Conservation (phyloP, 805 yeast genomes). For the Lachancea sp. region DNA sequence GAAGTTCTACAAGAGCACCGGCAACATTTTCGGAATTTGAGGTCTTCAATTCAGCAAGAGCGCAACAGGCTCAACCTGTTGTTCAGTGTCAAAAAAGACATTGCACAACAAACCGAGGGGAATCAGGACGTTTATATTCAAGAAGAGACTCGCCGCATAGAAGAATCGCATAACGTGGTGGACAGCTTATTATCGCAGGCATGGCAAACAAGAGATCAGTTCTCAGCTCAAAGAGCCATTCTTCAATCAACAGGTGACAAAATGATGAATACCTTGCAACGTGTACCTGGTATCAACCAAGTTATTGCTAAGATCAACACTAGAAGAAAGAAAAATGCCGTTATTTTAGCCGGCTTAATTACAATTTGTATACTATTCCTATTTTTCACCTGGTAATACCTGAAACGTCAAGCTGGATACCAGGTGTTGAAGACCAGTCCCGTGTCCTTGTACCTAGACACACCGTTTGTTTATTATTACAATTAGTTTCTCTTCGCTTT, state of each 20-base stretch:
- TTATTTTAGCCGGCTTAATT: slow-evolving; percentile 72
- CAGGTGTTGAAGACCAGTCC: too few species aligned
- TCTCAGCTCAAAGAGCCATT: slow-evolving; percentile 60
- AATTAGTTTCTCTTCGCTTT: slow-evolving; percentile 1
- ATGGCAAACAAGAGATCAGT: slow-evolving; percentile 81
- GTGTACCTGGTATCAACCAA: slow-evolving; percentile 77
- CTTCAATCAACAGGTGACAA: slow-evolving; percentile 59
- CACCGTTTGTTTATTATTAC: slow-evolving; percentile 4
- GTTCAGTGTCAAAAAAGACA: slow-evolving; percentile 71
- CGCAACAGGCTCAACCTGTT: slow-evolving; percentile 70
- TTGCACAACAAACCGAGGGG: slow-evolving; percentile 52
- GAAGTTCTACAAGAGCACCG: slow-evolving; percentile 69
- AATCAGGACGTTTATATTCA: slow-evolving; percentile 67
- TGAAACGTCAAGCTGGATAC: neutral
- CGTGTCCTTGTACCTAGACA: too few species aligned
- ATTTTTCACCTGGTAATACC: slow-evolving; percentile 42
- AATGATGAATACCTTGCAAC: slow-evolving; percentile 52
- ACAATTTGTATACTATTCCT: slow-evolving; percentile 65
- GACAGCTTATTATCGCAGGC: slow-evolving; percentile 82
- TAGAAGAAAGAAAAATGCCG: slow-evolving; percentile 79
- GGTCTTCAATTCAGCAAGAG: slow-evolving; percentile 57
- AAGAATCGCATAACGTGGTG: slow-evolving; percentile 64
- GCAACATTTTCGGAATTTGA: slow-evolving; percentile 53
- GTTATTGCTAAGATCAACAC: slow-evolving; percentile 77
- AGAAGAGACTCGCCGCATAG: slow-evolving; percentile 69